Percentiles rank a stretch among this genome's conserved stretches.
Evolutionary conservation across 2,329 filamentous ascomycete species (phyloP).

Genomic region (Penicillium sp.): DNA sequence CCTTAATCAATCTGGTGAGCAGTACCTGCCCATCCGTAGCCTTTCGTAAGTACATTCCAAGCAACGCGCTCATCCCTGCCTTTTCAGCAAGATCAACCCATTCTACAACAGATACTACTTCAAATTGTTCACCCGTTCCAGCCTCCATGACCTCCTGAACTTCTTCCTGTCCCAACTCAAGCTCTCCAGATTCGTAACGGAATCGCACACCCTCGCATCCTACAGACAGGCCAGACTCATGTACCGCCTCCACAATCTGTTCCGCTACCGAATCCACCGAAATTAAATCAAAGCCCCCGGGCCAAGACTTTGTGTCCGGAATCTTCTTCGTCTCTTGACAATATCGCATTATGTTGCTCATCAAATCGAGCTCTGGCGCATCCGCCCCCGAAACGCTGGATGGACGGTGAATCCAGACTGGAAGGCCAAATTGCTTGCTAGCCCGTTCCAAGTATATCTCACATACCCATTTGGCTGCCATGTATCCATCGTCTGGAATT

Average conservation of each 20-base stretch:
- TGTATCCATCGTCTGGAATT: conserved; percentile 37
- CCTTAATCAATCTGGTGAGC: conserved; percentile 18
- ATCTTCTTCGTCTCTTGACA: conserved; percentile 14
- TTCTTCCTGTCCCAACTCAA: conserved; percentile 14
- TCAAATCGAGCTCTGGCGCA: conserved; percentile 22
- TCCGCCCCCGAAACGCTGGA: conserved; percentile 20
- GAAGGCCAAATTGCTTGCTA: conserved; percentile 13
- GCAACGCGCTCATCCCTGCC: conserved; percentile 21
- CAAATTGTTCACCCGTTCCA: conserved; percentile 7
- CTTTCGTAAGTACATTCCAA: conserved; percentile 19
- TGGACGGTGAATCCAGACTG: conserved; percentile 34
- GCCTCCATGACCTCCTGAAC: conserved; percentile 17
- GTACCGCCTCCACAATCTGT: conserved; percentile 13
- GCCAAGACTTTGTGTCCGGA: conserved; percentile 17
- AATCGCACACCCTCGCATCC: conserved; percentile 1
- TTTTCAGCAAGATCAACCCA: conserved; percentile 21
- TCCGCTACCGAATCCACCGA: conserved; percentile 18
- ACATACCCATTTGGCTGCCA: conserved; percentile 41
- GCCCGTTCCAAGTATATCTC: conserved; percentile 39
- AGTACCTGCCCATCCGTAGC: conserved; percentile 14
- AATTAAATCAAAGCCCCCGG: conserved; percentile 21
- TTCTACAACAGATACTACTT: conserved; percentile 11
- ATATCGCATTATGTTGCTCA: conserved; percentile 22
- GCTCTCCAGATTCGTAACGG: conserved; percentile 18
- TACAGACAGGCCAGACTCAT: background rate